Evolutionary conservation across 1,284 basidiomycete species (phyloP).

Genomic region (Trichosporon sp.): DNA sequence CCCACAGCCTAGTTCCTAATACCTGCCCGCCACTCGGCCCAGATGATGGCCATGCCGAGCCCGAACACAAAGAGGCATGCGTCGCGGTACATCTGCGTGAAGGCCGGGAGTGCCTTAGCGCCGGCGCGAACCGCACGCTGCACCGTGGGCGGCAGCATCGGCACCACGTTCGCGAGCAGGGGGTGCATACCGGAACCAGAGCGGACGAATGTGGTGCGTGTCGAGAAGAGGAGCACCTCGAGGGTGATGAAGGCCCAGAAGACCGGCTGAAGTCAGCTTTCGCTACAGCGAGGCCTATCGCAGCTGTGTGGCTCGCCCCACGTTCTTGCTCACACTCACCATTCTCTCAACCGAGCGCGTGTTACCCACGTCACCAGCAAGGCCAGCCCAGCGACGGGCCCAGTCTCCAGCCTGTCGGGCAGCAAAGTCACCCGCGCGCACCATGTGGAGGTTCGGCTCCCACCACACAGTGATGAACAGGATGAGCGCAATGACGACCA

Average conservation of each 20-base stretch:
- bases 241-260: slow-evolving; percentile 48
- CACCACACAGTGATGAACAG: slow-evolving; percentile 41
- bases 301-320: neutral
- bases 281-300: too few relatives aligned
- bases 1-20: neutral
- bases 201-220: slow-evolving; percentile 40
- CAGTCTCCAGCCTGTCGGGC: neutral
- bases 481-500: slow-evolving; percentile 34
- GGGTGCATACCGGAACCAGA: slow-evolving; percentile 42
- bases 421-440: slow-evolving; percentile 2
- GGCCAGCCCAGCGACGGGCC: slow-evolving; percentile 17
- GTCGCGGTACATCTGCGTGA: slow-evolving; percentile 42
- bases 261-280: slow-evolving; percentile 36
- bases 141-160: slow-evolving; percentile 42
- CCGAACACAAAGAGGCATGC: slow-evolving; percentile 42
- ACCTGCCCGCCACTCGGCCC: slow-evolving; percentile 20
- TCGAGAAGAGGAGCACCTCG: slow-evolving; percentile 44
- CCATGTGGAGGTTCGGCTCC: slow-evolving; percentile 40
- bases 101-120: slow-evolving; percentile 36
- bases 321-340: slow-evolving; percentile 14
- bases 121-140: slow-evolving; percentile 35
- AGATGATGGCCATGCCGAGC: slow-evolving; percentile 32
- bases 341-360: slow-evolving; percentile 13
- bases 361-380: slow-evolving; percentile 4
- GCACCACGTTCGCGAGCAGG: slow-evolving; percentile 42